These are phyloP conservation scores for Udeniomyces megalosporus DNA, from an alignment of 768 basidiomycete species.

Conservation along the genomic window DNA sequence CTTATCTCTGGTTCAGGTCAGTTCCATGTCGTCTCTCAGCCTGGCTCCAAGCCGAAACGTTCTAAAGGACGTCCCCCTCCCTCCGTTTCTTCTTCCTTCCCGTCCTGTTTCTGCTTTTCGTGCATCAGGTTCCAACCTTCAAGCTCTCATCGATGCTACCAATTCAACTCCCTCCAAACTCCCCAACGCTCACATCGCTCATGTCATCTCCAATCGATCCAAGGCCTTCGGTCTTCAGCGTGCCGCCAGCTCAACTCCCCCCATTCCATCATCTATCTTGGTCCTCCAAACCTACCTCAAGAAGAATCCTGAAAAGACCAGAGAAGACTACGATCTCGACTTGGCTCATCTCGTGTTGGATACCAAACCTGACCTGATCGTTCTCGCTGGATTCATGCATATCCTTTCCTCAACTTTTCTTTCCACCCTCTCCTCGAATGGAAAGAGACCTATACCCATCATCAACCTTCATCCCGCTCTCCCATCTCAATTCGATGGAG, in stretches of 20 bases:
- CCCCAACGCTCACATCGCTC: conserved; percentile 50
- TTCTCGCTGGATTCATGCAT: conserved; percentile 99
- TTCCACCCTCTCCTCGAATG: background rate
- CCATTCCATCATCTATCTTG: conserved; percentile 67
- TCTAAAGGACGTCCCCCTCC: background rate
- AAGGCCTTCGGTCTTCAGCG: conserved; percentile 75
- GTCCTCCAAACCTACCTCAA: conserved; percentile 63
- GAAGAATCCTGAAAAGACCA: conserved; percentile 52
- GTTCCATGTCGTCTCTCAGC: background rate
- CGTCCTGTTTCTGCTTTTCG: background rate
- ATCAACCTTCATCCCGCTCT: conserved; percentile 96
- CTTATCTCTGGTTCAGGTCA: conserved; percentile 54
- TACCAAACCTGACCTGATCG: conserved; percentile 62
- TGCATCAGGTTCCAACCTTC: conserved; percentile 74
- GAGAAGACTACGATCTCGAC: conserved; percentile 71
- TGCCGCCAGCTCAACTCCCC: conserved; percentile 45
- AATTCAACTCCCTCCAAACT: conserved; percentile 34
- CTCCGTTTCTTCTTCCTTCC: background rate
- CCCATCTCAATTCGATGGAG: conserved; percentile 89
- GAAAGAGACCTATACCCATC: conserved; percentile 48
- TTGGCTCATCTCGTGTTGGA: conserved; percentile 51
- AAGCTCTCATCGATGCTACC: conserved; percentile 77
- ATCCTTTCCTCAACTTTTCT: conserved; percentile 72
- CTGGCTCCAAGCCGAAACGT: background rate
- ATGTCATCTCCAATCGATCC: conserved; percentile 84